Conservation (phyloP, 2,329 filamentous ascomycete genomes). For the Tolypocladium tundrense region DNA sequence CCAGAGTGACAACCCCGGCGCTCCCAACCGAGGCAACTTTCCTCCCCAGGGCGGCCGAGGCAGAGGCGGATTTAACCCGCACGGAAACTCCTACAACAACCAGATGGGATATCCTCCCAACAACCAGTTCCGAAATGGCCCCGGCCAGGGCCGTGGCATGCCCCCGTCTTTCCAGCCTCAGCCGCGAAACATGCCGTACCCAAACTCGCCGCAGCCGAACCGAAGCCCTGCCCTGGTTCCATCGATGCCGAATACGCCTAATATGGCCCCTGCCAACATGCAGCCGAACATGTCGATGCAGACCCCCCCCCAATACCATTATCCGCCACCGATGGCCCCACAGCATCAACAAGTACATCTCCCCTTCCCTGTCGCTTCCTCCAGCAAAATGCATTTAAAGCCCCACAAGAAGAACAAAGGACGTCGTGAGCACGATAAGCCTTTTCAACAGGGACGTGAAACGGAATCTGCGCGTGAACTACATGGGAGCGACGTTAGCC, state of each 20-base stretch:
- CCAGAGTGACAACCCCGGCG: slow-evolving; percentile 34
- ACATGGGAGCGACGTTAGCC: slow-evolving; percentile 21
- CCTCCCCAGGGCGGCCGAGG: slow-evolving; percentile 38
- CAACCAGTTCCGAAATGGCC: slow-evolving; percentile 30
- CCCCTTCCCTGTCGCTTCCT: slow-evolving; percentile 26
- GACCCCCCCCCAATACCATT: slow-evolving; percentile 52
- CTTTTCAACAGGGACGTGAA: slow-evolving; percentile 27
- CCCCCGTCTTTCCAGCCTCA: slow-evolving; percentile 35
- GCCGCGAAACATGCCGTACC: slow-evolving; percentile 34
- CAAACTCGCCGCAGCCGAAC: slow-evolving; percentile 55
- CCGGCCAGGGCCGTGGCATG: slow-evolving; percentile 42
- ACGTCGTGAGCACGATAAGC: slow-evolving; percentile 38
- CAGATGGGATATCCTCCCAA: slow-evolving; percentile 34
- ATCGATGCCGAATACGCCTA: slow-evolving; percentile 58
- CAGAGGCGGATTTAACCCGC: slow-evolving; percentile 36
- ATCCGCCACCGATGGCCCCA: slow-evolving; percentile 46
- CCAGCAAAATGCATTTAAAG: slow-evolving; percentile 27
- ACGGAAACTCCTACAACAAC: slow-evolving; percentile 32
- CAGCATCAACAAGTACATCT: slow-evolving; percentile 51
- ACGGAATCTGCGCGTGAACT: slow-evolving; percentile 26
- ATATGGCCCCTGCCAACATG: slow-evolving; percentile 52
- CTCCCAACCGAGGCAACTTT: slow-evolving; percentile 47
- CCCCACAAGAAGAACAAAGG: slow-evolving; percentile 32
- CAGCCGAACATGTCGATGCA: slow-evolving; percentile 51
- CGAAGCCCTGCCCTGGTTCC: slow-evolving; percentile 57